Evolutionary conservation across 345 rosid genomes (phyloP).

Genomic region (Populus deltoides): DNA sequence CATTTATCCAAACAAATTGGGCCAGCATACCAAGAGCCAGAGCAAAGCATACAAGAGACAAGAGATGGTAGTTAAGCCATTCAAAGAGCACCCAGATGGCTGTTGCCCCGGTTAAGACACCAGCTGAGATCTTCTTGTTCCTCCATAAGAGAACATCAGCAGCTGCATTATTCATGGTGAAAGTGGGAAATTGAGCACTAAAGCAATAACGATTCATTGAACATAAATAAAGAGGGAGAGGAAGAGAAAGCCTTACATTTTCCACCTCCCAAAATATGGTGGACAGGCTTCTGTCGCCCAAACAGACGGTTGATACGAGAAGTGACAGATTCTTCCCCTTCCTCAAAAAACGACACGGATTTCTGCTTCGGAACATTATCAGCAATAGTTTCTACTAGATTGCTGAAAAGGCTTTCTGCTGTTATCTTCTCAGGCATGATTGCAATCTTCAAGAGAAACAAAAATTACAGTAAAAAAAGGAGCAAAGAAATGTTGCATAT

Average conservation of each 20-base stretch:
- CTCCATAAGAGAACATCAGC: conserved; percentile 98
- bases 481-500: background rate
- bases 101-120: conserved; percentile 66
- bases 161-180: conserved; percentile 45
- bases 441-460: conserved; percentile 21
- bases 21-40: conserved; percentile 77
- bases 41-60: conserved; percentile 59
- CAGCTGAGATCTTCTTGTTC: conserved; percentile 89
- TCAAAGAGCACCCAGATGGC: conserved; percentile 84
- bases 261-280: conserved; percentile 86
- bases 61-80: conserved; percentile 84
- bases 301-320: conserved; percentile 65
- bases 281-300: conserved; percentile 75
- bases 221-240: background rate
- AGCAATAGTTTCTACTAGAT: conserved; percentile 58
- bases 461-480: background rate
- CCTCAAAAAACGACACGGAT: conserved; percentile 58
- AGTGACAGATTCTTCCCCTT: conserved; percentile 45
- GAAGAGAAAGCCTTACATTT: conserved; percentile 46
- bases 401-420: conserved; percentile 50
- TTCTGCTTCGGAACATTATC: conserved; percentile 64
- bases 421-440: conserved; percentile 75
- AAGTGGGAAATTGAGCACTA: background rate
- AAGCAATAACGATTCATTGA: background rate
- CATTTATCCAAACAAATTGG: conserved; percentile 82